Base-by-base conservation (phyloP, 1,284 basidiomycete species). In the Papiliotrema nemorosa region DNA sequence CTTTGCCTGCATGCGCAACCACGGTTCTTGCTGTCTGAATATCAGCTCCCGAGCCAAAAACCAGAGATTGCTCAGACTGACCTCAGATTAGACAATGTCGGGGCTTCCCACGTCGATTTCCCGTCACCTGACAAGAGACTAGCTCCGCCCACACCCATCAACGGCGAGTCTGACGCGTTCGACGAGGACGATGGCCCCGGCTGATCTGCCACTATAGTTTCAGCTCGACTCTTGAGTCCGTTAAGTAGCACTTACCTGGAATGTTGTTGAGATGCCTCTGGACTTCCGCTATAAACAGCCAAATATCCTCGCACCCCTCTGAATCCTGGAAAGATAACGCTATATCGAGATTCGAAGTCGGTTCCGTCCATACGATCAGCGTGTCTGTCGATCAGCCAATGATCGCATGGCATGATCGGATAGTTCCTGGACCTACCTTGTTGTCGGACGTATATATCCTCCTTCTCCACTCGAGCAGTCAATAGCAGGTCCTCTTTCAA, bases 311-410 rank as follows among this genome's bases (percentile, higher is more conserved):
- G 66, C 94, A 99, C 29, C 94, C 96, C 57, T 94, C 89, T 0
- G 90, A 83, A 66, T 97, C 94, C 69, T 97, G 94, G 66, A 99
- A 98, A 60, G 91, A 96, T 44, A 98, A 79, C 2, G 96, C 96
- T 73, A 96, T 93, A 74, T 98, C 94, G 22, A 87, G 84, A 22
- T 91, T 90, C 59, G 91, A 86, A 13, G 52, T 52, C 0, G 88
- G 89, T 70, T 97, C 94, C 1, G 94, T 98, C 94, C 94, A 99
- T 13, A 98, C 94, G 57, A 99, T 97, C 40, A 99, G 81, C 2
- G 96, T 99, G 60, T 97, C 94, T 90, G 36, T 10, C 26, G 14
- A n/a, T 20, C 12, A 18, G 10, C 35, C 35, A 18, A 20, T 25
- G 22, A n/a, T 18, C 43, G 27, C 34, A 43, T n/a, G 20, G 13